Evolutionary conservation across 352 stramenopile species (phyloP).

Genomic region (Aphanomyces cochlioides): DNA sequence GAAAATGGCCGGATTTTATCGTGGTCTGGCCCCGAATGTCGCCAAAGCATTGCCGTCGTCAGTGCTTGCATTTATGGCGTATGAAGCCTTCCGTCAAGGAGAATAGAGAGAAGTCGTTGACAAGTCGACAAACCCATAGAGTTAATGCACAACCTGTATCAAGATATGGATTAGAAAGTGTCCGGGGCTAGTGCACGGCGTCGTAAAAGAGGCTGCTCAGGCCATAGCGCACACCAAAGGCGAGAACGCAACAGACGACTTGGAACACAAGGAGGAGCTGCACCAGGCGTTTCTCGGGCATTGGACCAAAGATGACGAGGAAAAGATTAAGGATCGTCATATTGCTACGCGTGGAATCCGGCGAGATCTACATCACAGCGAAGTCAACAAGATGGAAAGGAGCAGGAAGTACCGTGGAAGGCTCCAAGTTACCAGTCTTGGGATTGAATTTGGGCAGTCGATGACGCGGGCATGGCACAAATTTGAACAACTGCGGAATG

Average conservation of each 20-base stretch:
- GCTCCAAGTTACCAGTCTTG: constrained; percentile 87
- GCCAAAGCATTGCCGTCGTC: constrained; percentile 67
- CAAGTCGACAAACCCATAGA: too few species aligned
- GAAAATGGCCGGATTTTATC: constrained; percentile 49
- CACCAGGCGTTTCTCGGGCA: constrained; percentile 72
- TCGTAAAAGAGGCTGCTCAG: constrained; percentile 87
- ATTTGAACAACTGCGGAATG: constrained; percentile 96
- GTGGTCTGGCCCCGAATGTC: constrained; percentile 66
- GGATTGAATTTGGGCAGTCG: constrained; percentile 94
- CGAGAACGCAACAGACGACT: constrained; percentile 57
- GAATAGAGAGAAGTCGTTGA: not conserved
- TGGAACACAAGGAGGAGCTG: constrained; percentile 71
- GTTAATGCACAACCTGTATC: too few species aligned
- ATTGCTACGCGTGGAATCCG: constrained; percentile 68
- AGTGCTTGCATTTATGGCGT: constrained; percentile 75
- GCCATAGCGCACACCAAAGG: constrained; percentile 81
- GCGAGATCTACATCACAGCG: constrained; percentile 38
- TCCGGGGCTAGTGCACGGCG: constrained; percentile 54
- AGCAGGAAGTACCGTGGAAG: constrained; percentile 87
- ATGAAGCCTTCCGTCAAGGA: constrained; percentile 64
- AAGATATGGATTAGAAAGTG: not conserved
- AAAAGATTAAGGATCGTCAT: constrained; percentile 88
- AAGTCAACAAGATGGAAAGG: constrained; percentile 34
- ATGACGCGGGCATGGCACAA: constrained; percentile 97
- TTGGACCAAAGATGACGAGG: constrained; percentile 77